Base-by-base conservation (phyloP, 148 eudicot species). In the Camellia lanceoleosa region DNA sequence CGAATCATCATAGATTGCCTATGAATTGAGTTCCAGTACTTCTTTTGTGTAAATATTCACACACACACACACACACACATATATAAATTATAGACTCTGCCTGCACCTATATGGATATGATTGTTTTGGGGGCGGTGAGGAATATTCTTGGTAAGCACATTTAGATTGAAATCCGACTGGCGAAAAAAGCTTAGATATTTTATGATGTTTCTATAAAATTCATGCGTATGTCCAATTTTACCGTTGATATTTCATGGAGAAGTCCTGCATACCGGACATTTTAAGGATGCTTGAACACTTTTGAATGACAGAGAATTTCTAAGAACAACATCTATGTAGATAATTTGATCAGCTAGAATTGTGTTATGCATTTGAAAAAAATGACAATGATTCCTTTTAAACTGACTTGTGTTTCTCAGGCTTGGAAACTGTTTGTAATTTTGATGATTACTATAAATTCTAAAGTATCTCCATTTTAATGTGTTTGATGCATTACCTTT, bases 371-470 rank as follows among this genome's bases (percentile, higher is more conserved):
- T 10, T 20, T 77, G 51, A 41, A 49, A 20, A 30, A 52, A n/a
- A 46, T 66, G 47, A 5, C 47, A 42, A 49, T 23, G 55, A 52
- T 65, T 77, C 52, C 74, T 55, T 16, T 64, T 18, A 66, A 2
- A 47, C 62, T 68, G 60, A 62, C 49, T 71, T 18, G 5, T 46
- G 46, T 41, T 44, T 62, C 16, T 42, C 41, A 42, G 20, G 68
- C 58, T 47, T 58, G 76, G 75, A 71, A 47, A 60, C 70, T 47
- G 58, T 14, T 76, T 62, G 18, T 75, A 30, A 19, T 62, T 44
- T 63, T 63, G 7, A 13, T 49, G 41, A 38, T 19, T 47, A 58
- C 12, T 63, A 10, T 15, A 42, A 73, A 69, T 30, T 13, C 13
- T 8, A 38, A 81, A 47, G 46, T 3, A 44, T 10, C 4, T 15